These are phyloP conservation scores for Colletotrichum paranaense DNA, from an alignment of 2,329 filamentous ascomycete genomes.

Conservation along the genomic window DNA sequence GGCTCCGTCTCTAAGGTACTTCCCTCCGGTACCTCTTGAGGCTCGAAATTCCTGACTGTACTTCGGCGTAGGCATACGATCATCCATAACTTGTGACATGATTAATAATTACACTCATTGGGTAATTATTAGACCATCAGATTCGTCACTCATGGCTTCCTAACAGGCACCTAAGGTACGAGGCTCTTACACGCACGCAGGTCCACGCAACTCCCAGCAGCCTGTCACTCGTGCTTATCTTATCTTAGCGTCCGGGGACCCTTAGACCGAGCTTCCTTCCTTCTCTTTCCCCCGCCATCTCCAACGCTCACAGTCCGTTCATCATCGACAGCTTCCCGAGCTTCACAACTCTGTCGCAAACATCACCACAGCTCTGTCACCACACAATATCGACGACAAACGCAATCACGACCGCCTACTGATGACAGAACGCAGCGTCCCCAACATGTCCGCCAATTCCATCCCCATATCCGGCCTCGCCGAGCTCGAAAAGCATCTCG, in stretches of 20 bases:
- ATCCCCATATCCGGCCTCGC: conserved; percentile 62
- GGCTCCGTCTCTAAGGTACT: not conserved
- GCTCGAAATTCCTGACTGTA: too few relatives aligned
- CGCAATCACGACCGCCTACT: not conserved
- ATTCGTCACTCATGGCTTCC: not conserved
- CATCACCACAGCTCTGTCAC: not conserved
- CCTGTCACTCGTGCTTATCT: conserved; percentile 5
- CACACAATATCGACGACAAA: conserved; percentile 34
- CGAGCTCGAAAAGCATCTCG: conserved; percentile 66
- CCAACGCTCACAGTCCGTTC: not conserved
- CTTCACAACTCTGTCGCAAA: not conserved
- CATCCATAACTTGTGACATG: too few relatives aligned
- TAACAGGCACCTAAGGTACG: not conserved
- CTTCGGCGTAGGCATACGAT: too few relatives aligned
- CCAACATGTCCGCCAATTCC: conserved; percentile 52
- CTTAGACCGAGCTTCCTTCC: conserved; percentile 10
- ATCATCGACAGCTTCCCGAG: not conserved
- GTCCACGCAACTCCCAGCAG: not conserved
- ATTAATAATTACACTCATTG: too few relatives aligned
- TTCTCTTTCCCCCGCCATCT: conserved; percentile 12
- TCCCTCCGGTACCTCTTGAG: too few relatives aligned
- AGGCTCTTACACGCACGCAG: not conserved
- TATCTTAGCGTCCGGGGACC: conserved; percentile 30
- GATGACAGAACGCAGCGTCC: conserved; percentile 48
- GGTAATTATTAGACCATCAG: too few relatives aligned